Base-by-base conservation (phyloP, 2,329 filamentous ascomycete genomes). In the Cladosporium sphaerospermum region DNA sequence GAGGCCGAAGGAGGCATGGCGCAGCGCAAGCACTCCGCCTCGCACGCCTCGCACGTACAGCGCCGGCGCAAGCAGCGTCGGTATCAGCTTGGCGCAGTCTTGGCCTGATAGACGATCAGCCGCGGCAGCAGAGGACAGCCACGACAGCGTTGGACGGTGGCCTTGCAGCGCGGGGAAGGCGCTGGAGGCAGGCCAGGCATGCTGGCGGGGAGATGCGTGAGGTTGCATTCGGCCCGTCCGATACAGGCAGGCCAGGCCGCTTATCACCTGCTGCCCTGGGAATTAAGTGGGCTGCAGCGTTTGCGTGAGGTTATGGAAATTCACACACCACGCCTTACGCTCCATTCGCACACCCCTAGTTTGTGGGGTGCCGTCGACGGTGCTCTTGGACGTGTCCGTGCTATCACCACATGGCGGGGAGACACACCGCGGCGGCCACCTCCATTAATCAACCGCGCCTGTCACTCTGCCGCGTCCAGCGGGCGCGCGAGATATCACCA, bases 41-140 rank as follows among this genome's bases (percentile, higher is more conserved):
- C 40, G 40, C 32, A 16, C 32, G 48, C 40, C 48, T 18, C 40
- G 40, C 40, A 36, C 28, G 41, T 33, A 44, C 48, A 43, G 37
- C 31, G 32, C 31, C 40, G 40, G 40, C 42, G 48, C 48, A 51
- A 51, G 48, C 36, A 43, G 48, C n/a, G n/a, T 44, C 39, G 48
- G 48, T 44, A 44, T 43, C 40, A 51, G 48, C 48, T 51, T 51
- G 47, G 39, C 43, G 18, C 2, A 11, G 41, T n/a, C 48, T 51
- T 51, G 48, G 48, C 48, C 40, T 51, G 48, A 51, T 51, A 51
- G 40, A 33, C 28, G 48, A 36, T 16, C 19, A 19, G 18, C 33
- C 23, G 16, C 16, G 16, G 16, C 16, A 18, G 16, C 16, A 18
- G 3, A 18, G 16, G 16, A n/a, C n/a, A n/a, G n/a, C n/a, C n/a